phyloP scores from a whole-genome alignment of 371 early-diverging fungal genomes.

The Actinomortierella ambigua region DNA sequence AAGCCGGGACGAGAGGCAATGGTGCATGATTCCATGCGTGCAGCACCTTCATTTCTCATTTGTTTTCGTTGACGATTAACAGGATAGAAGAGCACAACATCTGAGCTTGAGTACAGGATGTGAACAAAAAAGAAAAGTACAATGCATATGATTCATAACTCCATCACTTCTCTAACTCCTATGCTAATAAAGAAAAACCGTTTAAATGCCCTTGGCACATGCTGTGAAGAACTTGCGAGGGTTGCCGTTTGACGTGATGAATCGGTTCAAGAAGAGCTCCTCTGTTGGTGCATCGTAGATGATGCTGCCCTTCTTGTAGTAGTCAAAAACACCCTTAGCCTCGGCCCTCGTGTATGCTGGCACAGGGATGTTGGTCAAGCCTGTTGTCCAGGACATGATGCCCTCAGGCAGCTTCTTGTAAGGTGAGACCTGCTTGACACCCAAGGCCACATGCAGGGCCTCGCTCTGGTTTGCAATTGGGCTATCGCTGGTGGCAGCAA shows the following conservation, averaged over 20 bases:
- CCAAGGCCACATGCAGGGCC: conserved; percentile 40
- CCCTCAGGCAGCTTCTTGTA: conserved; percentile 34
- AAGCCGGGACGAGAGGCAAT: too few species aligned
- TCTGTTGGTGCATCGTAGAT: conserved; percentile 46
- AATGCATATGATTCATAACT: not conserved
- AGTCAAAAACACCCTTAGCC: conserved; percentile 47
- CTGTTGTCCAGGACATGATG: conserved; percentile 38
- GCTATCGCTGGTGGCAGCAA: conserved; percentile 38
- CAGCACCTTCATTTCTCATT: not conserved
- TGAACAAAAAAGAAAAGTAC: not conserved
- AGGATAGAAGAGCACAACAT: not conserved
- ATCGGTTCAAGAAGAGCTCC: conserved; percentile 39
- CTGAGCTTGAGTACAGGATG: not conserved
- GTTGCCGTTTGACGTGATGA: conserved; percentile 46
- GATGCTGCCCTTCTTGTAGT: conserved; percentile 46
- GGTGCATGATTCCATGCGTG: not conserved
- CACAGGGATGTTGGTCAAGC: conserved; percentile 31
- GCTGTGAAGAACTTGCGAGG: conserved; percentile 51
- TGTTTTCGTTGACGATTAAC: not conserved
- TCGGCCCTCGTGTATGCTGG: conserved; percentile 45
- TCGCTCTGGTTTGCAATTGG: conserved; percentile 39
- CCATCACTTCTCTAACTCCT: not conserved
- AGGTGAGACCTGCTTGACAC: conserved; percentile 36
- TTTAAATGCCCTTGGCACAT: conserved; percentile 46
- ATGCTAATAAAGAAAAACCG: not conserved